Conservation (phyloP, 2,329 filamentous ascomycete genomes). For the Diaporthe batatas region DNA sequence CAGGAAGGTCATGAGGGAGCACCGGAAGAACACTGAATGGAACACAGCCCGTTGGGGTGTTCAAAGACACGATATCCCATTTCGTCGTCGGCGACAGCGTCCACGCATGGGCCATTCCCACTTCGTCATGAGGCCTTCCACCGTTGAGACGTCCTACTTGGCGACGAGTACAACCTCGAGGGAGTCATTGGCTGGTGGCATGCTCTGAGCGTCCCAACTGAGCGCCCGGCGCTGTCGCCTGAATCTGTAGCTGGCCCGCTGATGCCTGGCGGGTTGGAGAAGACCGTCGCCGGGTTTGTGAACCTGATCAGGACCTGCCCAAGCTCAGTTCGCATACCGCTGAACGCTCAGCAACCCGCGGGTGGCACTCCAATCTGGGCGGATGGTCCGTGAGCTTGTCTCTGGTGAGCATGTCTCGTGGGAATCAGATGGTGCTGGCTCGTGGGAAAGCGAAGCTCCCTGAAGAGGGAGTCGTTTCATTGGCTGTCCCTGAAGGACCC, state of each 20-base stretch:
- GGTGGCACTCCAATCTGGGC: not conserved
- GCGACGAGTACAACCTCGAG: constrained; percentile 55
- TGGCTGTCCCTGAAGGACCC: no score
- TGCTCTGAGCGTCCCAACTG: constrained; percentile 49
- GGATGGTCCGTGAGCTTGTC: not conserved
- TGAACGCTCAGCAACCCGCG: not conserved
- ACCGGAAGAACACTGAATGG: not conserved
- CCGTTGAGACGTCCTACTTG: constrained; percentile 57
- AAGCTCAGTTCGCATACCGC: not conserved
- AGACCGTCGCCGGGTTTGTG: not conserved
- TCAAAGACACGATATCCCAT: not conserved
- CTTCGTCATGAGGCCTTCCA: constrained; percentile 53
- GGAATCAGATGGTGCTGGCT: constrained; percentile 1
- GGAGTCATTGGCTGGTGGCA: constrained; percentile 54
- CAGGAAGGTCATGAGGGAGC: no score
- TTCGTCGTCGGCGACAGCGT: constrained; percentile 22
- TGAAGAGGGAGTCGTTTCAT: not conserved
- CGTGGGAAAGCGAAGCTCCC: not conserved
- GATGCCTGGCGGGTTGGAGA: no score
- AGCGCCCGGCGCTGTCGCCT: not conserved
- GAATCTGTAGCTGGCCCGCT: not conserved
- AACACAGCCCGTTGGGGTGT: not conserved
- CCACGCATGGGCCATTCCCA: constrained; percentile 53
- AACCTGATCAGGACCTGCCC: not conserved
- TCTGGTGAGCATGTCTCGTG: not conserved